Evolutionary conservation across 1,139 yeast genomes (phyloP), one percentile per base, ranked within the genome.

Genomic region (Lodderomyces metapsilosis): DNA sequence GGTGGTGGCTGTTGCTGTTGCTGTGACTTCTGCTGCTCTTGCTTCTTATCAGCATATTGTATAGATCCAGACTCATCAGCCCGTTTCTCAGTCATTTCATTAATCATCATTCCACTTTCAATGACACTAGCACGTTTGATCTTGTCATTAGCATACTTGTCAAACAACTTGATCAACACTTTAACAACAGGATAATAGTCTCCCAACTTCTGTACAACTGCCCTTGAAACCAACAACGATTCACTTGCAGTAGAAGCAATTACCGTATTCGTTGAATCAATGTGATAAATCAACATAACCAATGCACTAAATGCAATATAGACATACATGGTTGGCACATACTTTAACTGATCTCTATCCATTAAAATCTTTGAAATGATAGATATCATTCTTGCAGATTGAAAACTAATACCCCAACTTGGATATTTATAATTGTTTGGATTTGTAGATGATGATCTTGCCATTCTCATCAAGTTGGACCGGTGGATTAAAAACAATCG

Each of bases 391-490:
- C 88, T 80, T 1, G 94, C 88, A 0, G 95, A 88, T 59, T 85
- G 91, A 67, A 86, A 86, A 2, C 91, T 84, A 47, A 87, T 85
- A 11, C 92, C 89, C 86, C 92, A 82, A 6, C 88, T 80, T 1
- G 92, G 89, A 58, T 82, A 84, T 43, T 74, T 78, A 55, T 74
- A 79, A 52, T 73, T 75, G 56, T 70, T 65, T 16, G 76, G 63
- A 46, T 70, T 67, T 6, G 72, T 65, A 4, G 74, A 65, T 22
- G 64, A 64, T 13, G 72, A 65, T 39, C 66, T 60, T 10, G 77
- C 74, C 71, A 73, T 68, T 46, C 78, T 68, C 33, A 80, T 64
- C 44, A 86, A 78, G 53, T 84, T 84, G 8, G 88, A 79, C 41
- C 91, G 68, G 58, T 87, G 95, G 36, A 85, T 78, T 52, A 84